Evolutionary conservation across 768 basidiomycete species (phyloP).

Genomic region (Mycena vitilis): DNA sequence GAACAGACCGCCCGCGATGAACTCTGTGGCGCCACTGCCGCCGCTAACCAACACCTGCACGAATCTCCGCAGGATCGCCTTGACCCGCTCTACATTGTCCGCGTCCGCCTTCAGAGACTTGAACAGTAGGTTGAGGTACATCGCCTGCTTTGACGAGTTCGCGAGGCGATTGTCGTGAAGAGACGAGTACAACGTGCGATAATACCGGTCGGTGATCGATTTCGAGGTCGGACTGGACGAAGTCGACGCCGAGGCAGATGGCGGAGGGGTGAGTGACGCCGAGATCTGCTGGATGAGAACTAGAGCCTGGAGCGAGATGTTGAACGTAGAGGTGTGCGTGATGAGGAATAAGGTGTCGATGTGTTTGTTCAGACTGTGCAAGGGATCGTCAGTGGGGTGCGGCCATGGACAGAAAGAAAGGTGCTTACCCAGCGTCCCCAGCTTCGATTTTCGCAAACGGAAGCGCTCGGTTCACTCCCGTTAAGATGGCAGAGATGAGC

Average conservation of each 20-base stretch:
- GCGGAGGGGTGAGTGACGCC: slow-evolving; percentile 58
- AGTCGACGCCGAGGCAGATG: slow-evolving; percentile 52
- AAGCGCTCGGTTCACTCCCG: slow-evolving; percentile 94
- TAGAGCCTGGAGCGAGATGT: slow-evolving; percentile 93
- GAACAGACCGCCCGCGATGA: slow-evolving; percentile 89
- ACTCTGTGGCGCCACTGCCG: slow-evolving; percentile 82
- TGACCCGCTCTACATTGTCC: slow-evolving; percentile 68
- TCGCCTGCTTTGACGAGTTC: slow-evolving; percentile 90
- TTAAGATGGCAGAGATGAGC: slow-evolving; percentile 89
- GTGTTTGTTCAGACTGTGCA: slow-evolving; percentile 80
- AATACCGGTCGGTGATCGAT: slow-evolving; percentile 73
- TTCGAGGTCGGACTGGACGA: slow-evolving; percentile 54
- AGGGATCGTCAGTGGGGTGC: neutral
- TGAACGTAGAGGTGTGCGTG: slow-evolving; percentile 96
- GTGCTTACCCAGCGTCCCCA: slow-evolving; percentile 68
- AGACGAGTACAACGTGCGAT: slow-evolving; percentile 90
- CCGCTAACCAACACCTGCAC: slow-evolving; percentile 82
- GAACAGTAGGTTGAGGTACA: slow-evolving; percentile 96
- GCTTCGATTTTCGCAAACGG: slow-evolving; percentile 90
- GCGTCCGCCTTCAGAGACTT: slow-evolving; percentile 82
- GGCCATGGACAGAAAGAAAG: slow-evolving; percentile 1
- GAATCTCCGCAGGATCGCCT: slow-evolving; percentile 86
- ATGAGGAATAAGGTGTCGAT: slow-evolving; percentile 95
- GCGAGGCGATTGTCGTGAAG: slow-evolving; percentile 85
- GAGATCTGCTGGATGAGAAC: slow-evolving; percentile 89